phyloP scores from a whole-genome alignment of 768 basidiomycete species.

The Pluteus cervinus region DNA sequence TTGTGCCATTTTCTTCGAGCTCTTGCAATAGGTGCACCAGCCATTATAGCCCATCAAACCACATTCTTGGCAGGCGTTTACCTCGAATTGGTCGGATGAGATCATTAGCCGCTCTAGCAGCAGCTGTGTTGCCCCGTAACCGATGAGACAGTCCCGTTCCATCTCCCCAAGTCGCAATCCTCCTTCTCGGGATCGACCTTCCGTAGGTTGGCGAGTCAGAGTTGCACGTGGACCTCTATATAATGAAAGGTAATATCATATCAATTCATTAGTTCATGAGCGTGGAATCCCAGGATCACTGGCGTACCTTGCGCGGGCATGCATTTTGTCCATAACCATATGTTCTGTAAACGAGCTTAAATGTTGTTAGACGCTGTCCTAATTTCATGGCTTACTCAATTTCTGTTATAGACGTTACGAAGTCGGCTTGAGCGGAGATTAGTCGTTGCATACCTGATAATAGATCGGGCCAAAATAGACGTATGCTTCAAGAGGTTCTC shows the following conservation, averaged over 20 bases:
- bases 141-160: constrained; percentile 98
- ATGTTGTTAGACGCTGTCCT: background rate
- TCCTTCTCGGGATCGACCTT: constrained; percentile 96
- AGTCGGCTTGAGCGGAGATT: constrained; percentile 2
- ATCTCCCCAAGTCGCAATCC: constrained; percentile 97
- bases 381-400: constrained; percentile 63
- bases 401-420: too few species aligned
- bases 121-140: constrained; percentile 96
- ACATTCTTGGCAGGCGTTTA: constrained; percentile 91
- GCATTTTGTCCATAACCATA: constrained; percentile 99
- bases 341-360: constrained; percentile 51
- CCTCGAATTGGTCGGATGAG: constrained; percentile 96
- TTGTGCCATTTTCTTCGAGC: constrained; percentile 92
- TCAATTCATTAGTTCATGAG: background rate
- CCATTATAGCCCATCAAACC: constrained; percentile 93
- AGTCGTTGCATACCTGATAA: constrained; percentile 64
- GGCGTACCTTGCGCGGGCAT: constrained; percentile 86
- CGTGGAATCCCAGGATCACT: constrained; percentile 2
- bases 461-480: constrained; percentile 99
- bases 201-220: constrained; percentile 94
- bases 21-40: constrained; percentile 99
- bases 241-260: constrained; percentile 8
- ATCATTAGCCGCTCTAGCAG: constrained; percentile 98
- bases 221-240: constrained; percentile 91
- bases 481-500: constrained; percentile 93